phyloP scores from a whole-genome alignment of 768 basidiomycete genomes.

The Tricholoma sp. region DNA sequence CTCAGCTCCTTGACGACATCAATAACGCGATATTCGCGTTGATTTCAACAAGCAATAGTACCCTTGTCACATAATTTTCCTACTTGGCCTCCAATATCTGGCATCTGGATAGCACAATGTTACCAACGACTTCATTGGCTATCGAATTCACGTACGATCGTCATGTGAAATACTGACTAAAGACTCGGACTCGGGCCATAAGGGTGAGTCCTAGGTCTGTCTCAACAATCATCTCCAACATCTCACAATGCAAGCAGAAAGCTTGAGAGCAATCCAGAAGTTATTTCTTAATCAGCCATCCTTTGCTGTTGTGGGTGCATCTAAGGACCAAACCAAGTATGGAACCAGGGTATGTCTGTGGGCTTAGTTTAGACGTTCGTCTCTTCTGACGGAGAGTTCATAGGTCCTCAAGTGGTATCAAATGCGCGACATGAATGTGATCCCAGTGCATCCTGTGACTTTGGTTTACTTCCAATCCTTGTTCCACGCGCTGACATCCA shows the following conservation, averaged over 20 bases:
- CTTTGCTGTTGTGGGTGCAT: conserved; percentile 82
- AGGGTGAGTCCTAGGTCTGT: not conserved
- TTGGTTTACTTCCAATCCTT: not conserved
- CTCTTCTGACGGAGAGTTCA: not conserved
- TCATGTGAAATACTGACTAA: conserved; percentile 3
- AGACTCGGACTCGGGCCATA: not conserved
- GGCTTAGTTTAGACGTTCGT: not conserved
- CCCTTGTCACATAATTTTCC: no score
- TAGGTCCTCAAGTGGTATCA: conserved; percentile 81
- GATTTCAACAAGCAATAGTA: no score
- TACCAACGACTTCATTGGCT: not conserved
- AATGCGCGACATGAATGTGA: conserved; percentile 49
- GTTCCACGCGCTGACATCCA: not conserved
- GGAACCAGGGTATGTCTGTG: conserved; percentile 58
- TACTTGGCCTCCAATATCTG: no score
- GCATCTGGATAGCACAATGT: no score
- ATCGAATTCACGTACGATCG: not conserved
- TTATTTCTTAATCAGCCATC: conserved; percentile 58
- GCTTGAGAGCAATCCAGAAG: conserved; percentile 34
- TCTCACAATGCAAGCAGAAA: conserved; percentile 12
- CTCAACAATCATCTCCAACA: not conserved
- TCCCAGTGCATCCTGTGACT: conserved; percentile 71
- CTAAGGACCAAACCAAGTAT: conserved; percentile 72
- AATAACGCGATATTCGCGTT: no score
- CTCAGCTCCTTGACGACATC: no score